phyloP scores from a whole-genome alignment of 768 basidiomycete species.

The Boletus reticuloceps region DNA sequence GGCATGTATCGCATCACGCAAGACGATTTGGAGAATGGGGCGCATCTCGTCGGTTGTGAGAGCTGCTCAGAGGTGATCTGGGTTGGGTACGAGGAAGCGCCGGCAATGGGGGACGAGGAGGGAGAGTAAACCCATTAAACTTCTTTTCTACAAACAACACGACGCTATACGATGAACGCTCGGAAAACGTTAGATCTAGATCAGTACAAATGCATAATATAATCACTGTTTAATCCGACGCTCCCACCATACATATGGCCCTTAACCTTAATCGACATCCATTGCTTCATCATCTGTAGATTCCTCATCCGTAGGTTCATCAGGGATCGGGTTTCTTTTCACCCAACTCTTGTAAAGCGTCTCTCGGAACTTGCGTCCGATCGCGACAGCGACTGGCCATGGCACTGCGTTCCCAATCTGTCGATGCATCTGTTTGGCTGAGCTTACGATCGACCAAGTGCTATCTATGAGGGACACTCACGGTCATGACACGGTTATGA shows the following conservation, averaged over 20 bases:
- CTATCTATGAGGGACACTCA: slow-evolving; percentile 32
- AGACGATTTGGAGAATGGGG: slow-evolving; percentile 62
- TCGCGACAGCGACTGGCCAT: slow-evolving; percentile 57
- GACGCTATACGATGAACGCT: too few relatives aligned
- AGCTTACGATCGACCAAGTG: background rate
- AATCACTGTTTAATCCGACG: too few relatives aligned
- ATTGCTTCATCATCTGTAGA: slow-evolving; percentile 25
- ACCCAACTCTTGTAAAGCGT: slow-evolving; percentile 54
- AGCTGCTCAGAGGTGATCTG: slow-evolving; percentile 82
- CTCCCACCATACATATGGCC: too few relatives aligned
- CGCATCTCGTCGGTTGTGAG: slow-evolving; percentile 68
- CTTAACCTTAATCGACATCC: slow-evolving; percentile 34
- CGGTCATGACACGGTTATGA: slow-evolving; percentile 55
- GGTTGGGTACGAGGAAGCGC: slow-evolving; percentile 72
- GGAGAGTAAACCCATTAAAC: background rate
- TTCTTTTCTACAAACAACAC: too few relatives aligned
- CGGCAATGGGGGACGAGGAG: slow-evolving; percentile 27
- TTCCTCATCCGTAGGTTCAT: slow-evolving; percentile 30
- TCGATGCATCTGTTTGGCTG: slow-evolving; percentile 59
- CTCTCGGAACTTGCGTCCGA: slow-evolving; percentile 60
- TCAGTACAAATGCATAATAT: too few relatives aligned
- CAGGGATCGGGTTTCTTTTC: slow-evolving; percentile 20
- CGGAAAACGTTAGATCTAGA: too few relatives aligned
- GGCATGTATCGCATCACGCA: slow-evolving; percentile 58
- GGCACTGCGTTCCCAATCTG: slow-evolving; percentile 84